Percentiles rank a stretch among this genome's conserved stretches.
phyloP scores from a whole-genome alignment of 352 stramenopile species.

The Globisporangium rhizosaccharum region DNA sequence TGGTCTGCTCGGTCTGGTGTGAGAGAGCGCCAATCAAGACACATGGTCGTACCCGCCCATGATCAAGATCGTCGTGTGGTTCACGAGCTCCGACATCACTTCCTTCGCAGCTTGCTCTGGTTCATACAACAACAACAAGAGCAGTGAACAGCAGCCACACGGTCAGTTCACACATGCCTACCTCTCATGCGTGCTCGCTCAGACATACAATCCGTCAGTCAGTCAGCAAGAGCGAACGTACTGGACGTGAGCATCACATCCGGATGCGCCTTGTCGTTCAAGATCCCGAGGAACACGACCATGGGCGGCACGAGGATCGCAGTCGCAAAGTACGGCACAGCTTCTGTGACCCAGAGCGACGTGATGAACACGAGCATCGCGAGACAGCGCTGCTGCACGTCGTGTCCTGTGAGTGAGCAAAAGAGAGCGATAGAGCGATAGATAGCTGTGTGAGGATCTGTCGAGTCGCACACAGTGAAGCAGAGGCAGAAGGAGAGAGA shows the following conservation, averaged over 20 bases:
- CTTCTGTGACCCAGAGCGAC: slow-evolving; percentile 88
- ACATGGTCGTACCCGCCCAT: slow-evolving; percentile 67
- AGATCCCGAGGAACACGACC: slow-evolving; percentile 84
- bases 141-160: background rate
- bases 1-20: background rate
- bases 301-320: slow-evolving; percentile 85
- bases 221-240: slow-evolving; percentile 20
- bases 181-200: too few species aligned
- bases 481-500: background rate
- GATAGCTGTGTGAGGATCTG: background rate
- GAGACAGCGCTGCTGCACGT: slow-evolving; percentile 80
- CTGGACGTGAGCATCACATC: slow-evolving; percentile 62
- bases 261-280: slow-evolving; percentile 82
- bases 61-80: slow-evolving; percentile 92
- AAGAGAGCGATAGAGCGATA: background rate
- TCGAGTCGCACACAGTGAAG: too few species aligned
- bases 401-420: slow-evolving; percentile 32
- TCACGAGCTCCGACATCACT: slow-evolving; percentile 87
- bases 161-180: background rate
- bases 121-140: slow-evolving; percentile 4
- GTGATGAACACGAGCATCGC: slow-evolving; percentile 90
- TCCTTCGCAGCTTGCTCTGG: slow-evolving; percentile 80
- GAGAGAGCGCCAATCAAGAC: slow-evolving; percentile 4
- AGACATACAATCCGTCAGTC: too few species aligned
- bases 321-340: slow-evolving; percentile 89